Base-by-base conservation (phyloP, 306 rosid genomes). In the Castanospermum australe region DNA sequence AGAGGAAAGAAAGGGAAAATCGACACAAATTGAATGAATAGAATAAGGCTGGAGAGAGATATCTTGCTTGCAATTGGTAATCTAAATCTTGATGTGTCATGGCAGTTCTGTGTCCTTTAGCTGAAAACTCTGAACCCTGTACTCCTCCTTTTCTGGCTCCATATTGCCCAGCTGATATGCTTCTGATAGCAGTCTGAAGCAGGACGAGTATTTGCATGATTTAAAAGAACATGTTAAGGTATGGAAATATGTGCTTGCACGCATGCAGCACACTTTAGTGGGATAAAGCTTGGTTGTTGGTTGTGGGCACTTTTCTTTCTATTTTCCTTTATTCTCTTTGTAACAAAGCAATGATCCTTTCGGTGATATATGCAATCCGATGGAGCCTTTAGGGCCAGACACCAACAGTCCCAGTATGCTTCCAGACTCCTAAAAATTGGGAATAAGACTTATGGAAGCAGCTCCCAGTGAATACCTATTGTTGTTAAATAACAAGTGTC, bases 311-410 rank as follows among this genome's bases (percentile, higher is more conserved):
- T 81, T 61, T 21, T 35, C 36, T 73, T 48, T 41, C 15, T 17
- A 17, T 71, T 48, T 14, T 63, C 57, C 21, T 39, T 45, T 12
- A 39, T 64, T 52, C 55, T 67, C 56, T 48, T 59, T 47, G 73
- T 73, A 38, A 63, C 25, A 18, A 72, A 38, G 52, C 41, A 50
- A 18, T 59, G 51, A 20, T 63, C 55, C 70, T 69, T 50, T 59
- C 87, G 91, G 94, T 84, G 84, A 90, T 90, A 73, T 90, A 90
- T 86, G 86, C 94, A 18, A 87, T 87, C 76, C 84, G 90, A 17
- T 90, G 94, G 94, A 90, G 94, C 55, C 94, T 91, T 33, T 90
- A 25, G 94, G 94, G 62, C 82, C 90, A 2, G 82, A 86, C 70
- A 79, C 94, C 17, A 75, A 66, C 79, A 82, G 84, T 75, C 90